Evolutionary conservation across 192 early-diverging fungal species (phyloP).

Genomic region (Linnemannia schmuckeri): DNA sequence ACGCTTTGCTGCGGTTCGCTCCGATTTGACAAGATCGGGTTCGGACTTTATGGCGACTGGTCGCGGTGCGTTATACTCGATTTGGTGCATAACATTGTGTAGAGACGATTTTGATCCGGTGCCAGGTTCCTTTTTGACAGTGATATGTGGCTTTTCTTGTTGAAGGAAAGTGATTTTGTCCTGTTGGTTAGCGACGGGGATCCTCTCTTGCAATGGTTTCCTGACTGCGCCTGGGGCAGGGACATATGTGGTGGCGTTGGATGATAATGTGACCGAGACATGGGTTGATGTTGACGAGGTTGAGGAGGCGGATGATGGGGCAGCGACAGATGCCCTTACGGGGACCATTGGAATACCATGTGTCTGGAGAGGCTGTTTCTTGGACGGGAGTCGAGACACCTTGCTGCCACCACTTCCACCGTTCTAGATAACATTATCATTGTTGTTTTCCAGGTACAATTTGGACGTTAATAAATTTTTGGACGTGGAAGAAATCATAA

Average conservation of each 20-base stretch:
- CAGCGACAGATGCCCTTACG: not conserved
- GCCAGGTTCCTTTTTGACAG: conserved; percentile 11
- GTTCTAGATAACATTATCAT: not conserved
- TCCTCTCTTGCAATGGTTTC: conserved; percentile 1
- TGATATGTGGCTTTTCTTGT: not conserved
- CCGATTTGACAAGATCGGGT: conserved; percentile 4
- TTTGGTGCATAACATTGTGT: not conserved
- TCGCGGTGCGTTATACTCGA: not conserved
- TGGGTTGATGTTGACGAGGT: not conserved
- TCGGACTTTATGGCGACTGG: not conserved
- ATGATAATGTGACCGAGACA: not conserved
- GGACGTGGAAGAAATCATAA: conserved; percentile 4
- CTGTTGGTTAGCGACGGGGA: conserved; percentile 1
- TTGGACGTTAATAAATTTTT: not conserved
- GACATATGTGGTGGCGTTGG: not conserved
- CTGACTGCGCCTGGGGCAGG: not conserved
- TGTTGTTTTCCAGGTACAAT: not conserved
- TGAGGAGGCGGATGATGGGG: not conserved
- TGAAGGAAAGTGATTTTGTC: not conserved
- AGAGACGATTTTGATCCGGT: not conserved
- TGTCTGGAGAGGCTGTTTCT: not conserved
- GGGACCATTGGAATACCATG: not conserved
- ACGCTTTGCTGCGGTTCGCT: not conserved
- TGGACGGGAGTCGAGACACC: not conserved
- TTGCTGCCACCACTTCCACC: not conserved